phyloP scores from a whole-genome alignment of 176 grass and related monocot genomes.

The Puccinellia tenuiflora region DNA sequence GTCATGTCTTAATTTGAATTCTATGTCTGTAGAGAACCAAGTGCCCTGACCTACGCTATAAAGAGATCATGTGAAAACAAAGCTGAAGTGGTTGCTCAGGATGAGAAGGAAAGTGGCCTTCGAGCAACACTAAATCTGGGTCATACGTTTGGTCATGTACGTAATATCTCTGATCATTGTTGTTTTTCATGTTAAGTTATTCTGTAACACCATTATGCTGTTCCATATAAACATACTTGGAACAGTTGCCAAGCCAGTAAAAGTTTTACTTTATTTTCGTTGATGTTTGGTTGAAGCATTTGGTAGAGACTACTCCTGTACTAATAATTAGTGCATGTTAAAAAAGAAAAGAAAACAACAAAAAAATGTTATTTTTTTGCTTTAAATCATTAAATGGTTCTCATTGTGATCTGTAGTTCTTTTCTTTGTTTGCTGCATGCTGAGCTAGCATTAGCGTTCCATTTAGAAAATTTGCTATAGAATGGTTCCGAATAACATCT shows the following conservation, averaged over 20 bases:
- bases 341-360: background rate
- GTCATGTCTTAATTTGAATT: constrained; percentile 1
- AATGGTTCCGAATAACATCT: background rate
- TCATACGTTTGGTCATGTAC: constrained; percentile 97
- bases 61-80: constrained; percentile 98
- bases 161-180: constrained; percentile 13
- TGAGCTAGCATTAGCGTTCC: background rate
- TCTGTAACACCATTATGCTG: background rate
- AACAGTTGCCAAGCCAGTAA: background rate
- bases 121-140: constrained; percentile 92
- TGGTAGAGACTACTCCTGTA: background rate
- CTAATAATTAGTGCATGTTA: background rate
- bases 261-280: background rate
- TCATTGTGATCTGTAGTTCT: background rate
- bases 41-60: constrained; percentile 72
- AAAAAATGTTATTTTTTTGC: background rate
- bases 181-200: background rate
- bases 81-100: constrained; percentile 88
- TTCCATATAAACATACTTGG: background rate
- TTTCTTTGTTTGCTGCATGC: background rate
- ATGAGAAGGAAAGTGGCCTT: constrained; percentile 93
- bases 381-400: background rate
- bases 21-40: constrained; percentile 64
- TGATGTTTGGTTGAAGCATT: constrained; percentile 2
- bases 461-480: background rate